These are phyloP conservation scores for Cordyceps farinosa DNA, from an alignment of 2,329 filamentous ascomycete species.

Conservation along the genomic window DNA sequence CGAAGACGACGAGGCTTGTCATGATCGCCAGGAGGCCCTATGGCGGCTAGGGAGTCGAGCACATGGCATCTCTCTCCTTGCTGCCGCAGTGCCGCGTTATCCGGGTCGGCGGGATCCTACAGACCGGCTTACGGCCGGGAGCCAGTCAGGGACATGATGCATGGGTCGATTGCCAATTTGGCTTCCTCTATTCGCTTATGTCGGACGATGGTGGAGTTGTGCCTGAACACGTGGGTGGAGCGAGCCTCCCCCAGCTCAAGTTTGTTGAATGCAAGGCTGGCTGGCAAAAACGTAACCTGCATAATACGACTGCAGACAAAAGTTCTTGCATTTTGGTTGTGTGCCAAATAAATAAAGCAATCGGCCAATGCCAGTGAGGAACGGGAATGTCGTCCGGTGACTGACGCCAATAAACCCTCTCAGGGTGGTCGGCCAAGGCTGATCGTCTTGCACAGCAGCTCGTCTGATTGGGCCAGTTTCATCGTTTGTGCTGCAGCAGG, in stretches of 20 bases:
- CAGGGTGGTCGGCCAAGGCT: not conserved
- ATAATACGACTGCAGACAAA: not conserved
- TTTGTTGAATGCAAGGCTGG: not conserved
- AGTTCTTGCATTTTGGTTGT: not conserved
- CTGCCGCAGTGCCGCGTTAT: slow-evolving; percentile 1
- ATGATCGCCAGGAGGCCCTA: not conserved
- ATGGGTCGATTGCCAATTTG: not conserved
- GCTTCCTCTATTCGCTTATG: slow-evolving; percentile 1
- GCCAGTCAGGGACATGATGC: not conserved
- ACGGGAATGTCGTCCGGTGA: too few relatives aligned
- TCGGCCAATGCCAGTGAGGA: not conserved
- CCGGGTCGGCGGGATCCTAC: not conserved
- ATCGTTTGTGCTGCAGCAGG: not conserved
- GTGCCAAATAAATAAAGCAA: not conserved
- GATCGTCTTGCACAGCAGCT: not conserved
- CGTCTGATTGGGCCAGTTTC: not conserved
- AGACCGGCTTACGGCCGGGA: not conserved
- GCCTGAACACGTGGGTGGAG: slow-evolving; percentile 6
- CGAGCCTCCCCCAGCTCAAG: not conserved
- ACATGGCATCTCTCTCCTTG: not conserved
- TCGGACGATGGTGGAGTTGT: not conserved
- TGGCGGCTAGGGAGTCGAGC: not conserved
- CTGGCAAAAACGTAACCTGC: not conserved
- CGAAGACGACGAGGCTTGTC: not conserved
- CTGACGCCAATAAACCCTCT: not conserved